A percentile compares a stretch with the other conserved stretches of the same genome.
phyloP scores from a whole-genome alignment of 179 eudicot genomes.

The Beta macrorhiza region DNA sequence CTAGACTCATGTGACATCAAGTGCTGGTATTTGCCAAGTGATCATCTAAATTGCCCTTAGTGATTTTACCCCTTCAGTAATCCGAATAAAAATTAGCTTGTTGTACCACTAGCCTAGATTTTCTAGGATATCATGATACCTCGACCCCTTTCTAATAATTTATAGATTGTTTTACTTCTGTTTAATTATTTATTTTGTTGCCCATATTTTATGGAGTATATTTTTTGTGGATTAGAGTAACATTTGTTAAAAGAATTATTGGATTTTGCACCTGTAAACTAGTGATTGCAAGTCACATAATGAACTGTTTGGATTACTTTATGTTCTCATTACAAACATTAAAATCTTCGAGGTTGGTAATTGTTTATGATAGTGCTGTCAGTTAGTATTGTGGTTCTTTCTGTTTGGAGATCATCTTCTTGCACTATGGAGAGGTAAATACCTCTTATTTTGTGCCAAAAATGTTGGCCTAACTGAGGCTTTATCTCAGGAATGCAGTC shows the following conservation, averaged over 20 bases:
- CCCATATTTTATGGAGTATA: neutral
- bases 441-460: neutral
- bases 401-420: neutral
- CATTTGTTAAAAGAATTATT: neutral
- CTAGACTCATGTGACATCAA: neutral
- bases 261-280: neutral
- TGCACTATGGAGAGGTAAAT: neutral
- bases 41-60: conserved; percentile 15
- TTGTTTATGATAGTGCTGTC: neutral
- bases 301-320: neutral
- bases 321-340: too few species aligned
- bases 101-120: conserved; percentile 22
- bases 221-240: neutral
- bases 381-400: neutral
- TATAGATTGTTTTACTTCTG: conserved; percentile 6
- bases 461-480: neutral
- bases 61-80: conserved; percentile 17
- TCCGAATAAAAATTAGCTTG: conserved; percentile 27
- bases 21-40: conserved; percentile 15
- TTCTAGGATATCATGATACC: conserved; percentile 29
- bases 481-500: too few species aligned
- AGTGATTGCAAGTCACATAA: neutral
- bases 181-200: neutral
- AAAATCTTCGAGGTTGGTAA: neutral
- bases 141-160: conserved; percentile 5